Base-by-base conservation (phyloP, 805 yeast species). In the Pichia nakasei region DNA sequence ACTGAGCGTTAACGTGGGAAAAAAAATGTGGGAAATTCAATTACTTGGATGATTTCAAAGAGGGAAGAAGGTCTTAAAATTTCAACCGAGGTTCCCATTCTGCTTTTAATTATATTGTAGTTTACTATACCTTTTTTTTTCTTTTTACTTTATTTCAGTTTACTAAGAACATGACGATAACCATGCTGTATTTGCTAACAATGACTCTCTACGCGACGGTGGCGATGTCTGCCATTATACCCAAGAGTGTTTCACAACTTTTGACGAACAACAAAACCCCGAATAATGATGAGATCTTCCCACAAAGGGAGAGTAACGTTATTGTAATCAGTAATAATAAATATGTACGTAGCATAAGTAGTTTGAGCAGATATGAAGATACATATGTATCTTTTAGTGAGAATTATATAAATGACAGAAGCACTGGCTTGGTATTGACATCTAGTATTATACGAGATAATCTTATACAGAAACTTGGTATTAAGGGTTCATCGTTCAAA, bases 371-470 rank as follows among this genome's bases (percentile, higher is more conserved):
- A 9, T 56, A 42, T 22, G 20, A 24, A 13, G 37, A 45, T 3
- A 56, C 54, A 26, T 31, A 44, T 19, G 22, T 40, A 12, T 46
- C 35, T 7, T 52, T 52, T 40, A 37, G 47, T 3, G 13, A 15
- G 2, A 22, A 35, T 6, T 47, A 47, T 34, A 55, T 58, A 18
- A 41, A 48, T 36, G 46, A 52, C 8, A 48, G 47, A 36, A 52
- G 59, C 22, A 50, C 59, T 33, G 64, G 57, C 15, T 43, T 52
- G 15, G 42, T 60, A 21, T 45, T 53, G 35, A 46, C 51, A 2
- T 44, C 45, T 37, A 44, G 50, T 35, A 33, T 54, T 8, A 42
- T 52, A 27, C 49, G 33, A 6, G 38, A 29, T 3, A 45, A 46
- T 11, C 31, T 20, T 17, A 19, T 51, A 29, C 26, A 49, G 9